Evolutionary conservation across 2,329 filamentous ascomycete genomes (phyloP), one percentile per base, ranked within the genome.

Genomic region (Botrytis cinerea): DNA sequence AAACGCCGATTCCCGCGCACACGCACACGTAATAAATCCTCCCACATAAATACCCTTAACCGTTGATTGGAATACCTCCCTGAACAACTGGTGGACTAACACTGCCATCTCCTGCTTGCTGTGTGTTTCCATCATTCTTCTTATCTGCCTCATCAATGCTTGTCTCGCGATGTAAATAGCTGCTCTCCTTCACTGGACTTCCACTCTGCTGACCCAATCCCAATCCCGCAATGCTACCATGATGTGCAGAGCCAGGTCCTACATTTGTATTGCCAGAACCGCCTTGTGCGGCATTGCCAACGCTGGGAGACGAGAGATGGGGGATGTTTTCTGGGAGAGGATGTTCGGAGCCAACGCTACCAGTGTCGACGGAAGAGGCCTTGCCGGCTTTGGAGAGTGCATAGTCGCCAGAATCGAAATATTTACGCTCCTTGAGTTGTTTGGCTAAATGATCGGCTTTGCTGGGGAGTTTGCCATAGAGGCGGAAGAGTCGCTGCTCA

Each of bases 361-460:
- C 97, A 75, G 97, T 93, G 81, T 97, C 95, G 80, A 96, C 92
- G 81, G 96, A 93, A 81, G 95, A 93, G 83, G 94, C 94, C 86
- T 98, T 98, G 84, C 96, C 96, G 74, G 96, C 96, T 87, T 98
- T 97, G 84, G 93, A 95, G 85, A 97, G 93, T 81, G 95, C 95
- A 81, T 97, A 98, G 86, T 98, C 94, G 81, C 94, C 95, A 75
- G 93, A 96, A 86, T 98, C 94, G 84, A 98, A 98, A 86, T 97
- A 98, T 86, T 97, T 99, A 86, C 96, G 95, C 84, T 98, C 96
- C 89, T 98, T 98, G 82, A 98, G 90, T 83, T 98, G 97, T 87
- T 98, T 98, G 87, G 97, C 94, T 80, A 98, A 91, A 81, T 98
- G 89, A 84, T 98, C 95, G 83, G 95, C 97, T 84, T 96, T 96